Evolutionary conservation across 1,284 basidiomycete species (phyloP).

Genomic region (Tremellales sp.): DNA sequence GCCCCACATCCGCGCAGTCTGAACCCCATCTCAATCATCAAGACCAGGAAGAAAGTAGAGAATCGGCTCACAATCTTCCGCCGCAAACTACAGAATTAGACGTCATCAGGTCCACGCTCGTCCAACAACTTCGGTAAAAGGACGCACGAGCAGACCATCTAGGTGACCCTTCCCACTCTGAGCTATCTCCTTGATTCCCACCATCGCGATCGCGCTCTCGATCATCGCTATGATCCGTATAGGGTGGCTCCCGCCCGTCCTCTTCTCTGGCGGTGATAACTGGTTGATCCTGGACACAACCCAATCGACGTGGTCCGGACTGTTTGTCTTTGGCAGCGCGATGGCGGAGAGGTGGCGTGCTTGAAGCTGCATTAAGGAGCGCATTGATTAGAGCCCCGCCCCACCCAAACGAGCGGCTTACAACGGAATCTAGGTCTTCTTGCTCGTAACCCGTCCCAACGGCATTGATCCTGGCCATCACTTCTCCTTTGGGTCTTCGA

Average conservation of each 20-base stretch:
- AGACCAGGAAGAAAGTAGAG: not conserved
- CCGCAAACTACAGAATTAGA: slow-evolving; percentile 63
- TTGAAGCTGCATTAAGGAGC: slow-evolving; percentile 22
- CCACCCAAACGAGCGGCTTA: slow-evolving; percentile 44
- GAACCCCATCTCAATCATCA: too few species aligned
- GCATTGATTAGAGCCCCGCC: not conserved
- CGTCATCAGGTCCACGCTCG: slow-evolving; percentile 34
- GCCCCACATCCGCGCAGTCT: slow-evolving; percentile 75
- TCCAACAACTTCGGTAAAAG: slow-evolving; percentile 27
- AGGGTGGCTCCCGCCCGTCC: slow-evolving; percentile 34
- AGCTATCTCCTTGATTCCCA: slow-evolving; percentile 35
- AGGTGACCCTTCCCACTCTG: slow-evolving; percentile 36
- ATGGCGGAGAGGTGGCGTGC: slow-evolving; percentile 55
- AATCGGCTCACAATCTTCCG: slow-evolving; percentile 79
- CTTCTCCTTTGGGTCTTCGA: slow-evolving; percentile 48
- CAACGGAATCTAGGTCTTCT: slow-evolving; percentile 65
- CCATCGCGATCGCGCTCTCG: slow-evolving; percentile 64
- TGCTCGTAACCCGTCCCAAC: slow-evolving; percentile 66
- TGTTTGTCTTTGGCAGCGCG: slow-evolving; percentile 75
- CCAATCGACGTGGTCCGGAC: slow-evolving; percentile 60
- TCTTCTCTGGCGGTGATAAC: slow-evolving; percentile 26
- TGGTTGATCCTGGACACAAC: slow-evolving; percentile 54
- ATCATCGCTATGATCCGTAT: slow-evolving; percentile 69
- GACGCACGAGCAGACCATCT: slow-evolving; percentile 34
- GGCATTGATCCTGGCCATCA: slow-evolving; percentile 73